Evolutionary conservation across 2,329 filamentous ascomycete species (phyloP), one percentile per base, ranked within the genome.

Genomic region (Fusarium marasasianum): DNA sequence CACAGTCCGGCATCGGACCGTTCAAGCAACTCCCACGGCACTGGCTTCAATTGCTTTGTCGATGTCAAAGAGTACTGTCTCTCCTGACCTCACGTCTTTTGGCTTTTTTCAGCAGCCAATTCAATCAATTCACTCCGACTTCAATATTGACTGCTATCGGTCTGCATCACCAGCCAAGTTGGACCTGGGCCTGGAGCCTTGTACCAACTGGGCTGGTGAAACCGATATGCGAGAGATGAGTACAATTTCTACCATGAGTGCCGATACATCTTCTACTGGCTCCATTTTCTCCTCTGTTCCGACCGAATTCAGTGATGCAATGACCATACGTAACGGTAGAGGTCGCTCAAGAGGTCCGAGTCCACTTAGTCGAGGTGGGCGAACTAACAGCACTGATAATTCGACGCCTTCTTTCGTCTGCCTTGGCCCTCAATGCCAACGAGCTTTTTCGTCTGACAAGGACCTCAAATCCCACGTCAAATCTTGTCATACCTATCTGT

Each of bases 401-500:
- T 33, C 75, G 18, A 26, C 43, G 33, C 71, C 68, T 71, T 54
- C 68, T 43, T 71, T 79, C 48, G 59, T 79, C n/a, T 77, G 79
- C 55, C 77, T 80, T 17, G 78, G 74, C 4, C 80, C 75, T 29
- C 74, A 74, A 18, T 82, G 80, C 64, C 66, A 77, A 29, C 69
- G 69, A 43, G 68, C 67, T 8, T 81, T 80, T 47, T 63, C 69
- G 37, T 71, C 61, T 33, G 73, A 76, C n/a, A 53, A 68, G 17
- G 76, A 78, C 6, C 76, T 81, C 29, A 68, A 73, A 7, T 63
- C 54, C 10, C 78, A 81, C 45, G 72, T 79, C 57, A 72, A 72
- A 51, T 72, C 78, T 29, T 74, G 66, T 22, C 79, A 83, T 61
- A 76, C 76, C 4, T 77, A 84, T 64, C 73, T 79, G 3, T 86